phyloP scores from a whole-genome alignment of 1,284 basidiomycete species.

The Takashimella koratensis region DNA sequence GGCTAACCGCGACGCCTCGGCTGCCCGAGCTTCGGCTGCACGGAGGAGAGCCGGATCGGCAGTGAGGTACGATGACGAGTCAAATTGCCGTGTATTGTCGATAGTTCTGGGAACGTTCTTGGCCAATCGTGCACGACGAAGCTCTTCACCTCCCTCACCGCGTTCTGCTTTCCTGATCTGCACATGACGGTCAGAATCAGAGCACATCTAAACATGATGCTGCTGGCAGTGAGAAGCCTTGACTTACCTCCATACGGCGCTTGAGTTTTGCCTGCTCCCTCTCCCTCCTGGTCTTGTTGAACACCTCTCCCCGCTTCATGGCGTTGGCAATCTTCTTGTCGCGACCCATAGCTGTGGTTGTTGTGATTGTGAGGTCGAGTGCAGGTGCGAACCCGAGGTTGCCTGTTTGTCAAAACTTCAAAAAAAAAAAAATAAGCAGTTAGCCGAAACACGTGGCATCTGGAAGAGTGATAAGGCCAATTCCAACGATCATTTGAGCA shows the following conservation, averaged over 20 bases:
- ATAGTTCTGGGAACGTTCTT: constrained; percentile 87
- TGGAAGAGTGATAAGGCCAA: too few relatives aligned
- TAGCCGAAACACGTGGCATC: neutral
- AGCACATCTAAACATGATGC: too few relatives aligned
- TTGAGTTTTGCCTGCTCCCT: constrained; percentile 79
- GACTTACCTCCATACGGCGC: constrained; percentile 67
- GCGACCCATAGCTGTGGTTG: constrained; percentile 33
- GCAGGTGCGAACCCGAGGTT: too few relatives aligned
- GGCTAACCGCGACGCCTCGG: constrained; percentile 31
- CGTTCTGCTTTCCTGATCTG: constrained; percentile 43
- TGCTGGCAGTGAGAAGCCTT: neutral
- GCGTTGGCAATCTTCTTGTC: constrained; percentile 69
- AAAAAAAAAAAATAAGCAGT: neutral
- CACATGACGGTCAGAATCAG: constrained; percentile 5
- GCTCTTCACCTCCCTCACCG: constrained; percentile 35
- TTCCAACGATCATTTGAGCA: too few relatives aligned
- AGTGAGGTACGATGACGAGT: constrained; percentile 71
- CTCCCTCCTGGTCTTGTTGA: constrained; percentile 69
- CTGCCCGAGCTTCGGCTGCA: constrained; percentile 36
- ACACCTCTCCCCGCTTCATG: constrained; percentile 71
- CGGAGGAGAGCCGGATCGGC: constrained; percentile 57
- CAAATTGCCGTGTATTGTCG: constrained; percentile 87
- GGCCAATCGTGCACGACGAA: constrained; percentile 67
- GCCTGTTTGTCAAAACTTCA: neutral
- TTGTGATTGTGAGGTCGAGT: too few relatives aligned